A percentile compares a stretch with the other conserved stretches of the same genome.
These are phyloP conservation scores for Nigrograna mackinnonii DNA, from an alignment of 2,329 filamentous ascomycete species.

Conservation along the genomic window DNA sequence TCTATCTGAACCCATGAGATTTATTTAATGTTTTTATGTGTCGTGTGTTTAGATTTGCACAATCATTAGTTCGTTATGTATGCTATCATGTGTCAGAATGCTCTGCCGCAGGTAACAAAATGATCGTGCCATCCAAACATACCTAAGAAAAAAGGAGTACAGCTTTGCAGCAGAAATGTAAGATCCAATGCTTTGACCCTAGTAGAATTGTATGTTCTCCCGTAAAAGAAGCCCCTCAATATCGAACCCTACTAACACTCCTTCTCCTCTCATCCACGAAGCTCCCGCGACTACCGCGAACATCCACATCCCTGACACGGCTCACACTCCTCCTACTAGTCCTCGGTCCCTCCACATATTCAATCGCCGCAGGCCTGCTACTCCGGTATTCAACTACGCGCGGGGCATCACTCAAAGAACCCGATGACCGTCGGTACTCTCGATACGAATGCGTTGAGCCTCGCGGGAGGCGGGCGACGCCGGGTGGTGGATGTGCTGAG, in stretches of 20 bases:
- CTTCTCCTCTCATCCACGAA: slow-evolving; percentile 29
- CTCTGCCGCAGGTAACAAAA: too few relatives aligned
- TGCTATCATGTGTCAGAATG: not conserved
- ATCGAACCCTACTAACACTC: slow-evolving; percentile 34
- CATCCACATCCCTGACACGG: slow-evolving; percentile 11
- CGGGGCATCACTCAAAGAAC: slow-evolving; percentile 20
- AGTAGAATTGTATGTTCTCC: too few relatives aligned
- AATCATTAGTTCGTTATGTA: too few relatives aligned
- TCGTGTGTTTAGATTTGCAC: too few relatives aligned
- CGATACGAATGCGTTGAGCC: slow-evolving; percentile 26
- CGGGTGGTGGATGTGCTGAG: slow-evolving; percentile 35
- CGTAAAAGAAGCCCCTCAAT: too few relatives aligned
- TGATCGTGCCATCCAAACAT: too few relatives aligned
- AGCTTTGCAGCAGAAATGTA: too few relatives aligned
- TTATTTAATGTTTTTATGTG: too few relatives aligned
- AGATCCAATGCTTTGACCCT: too few relatives aligned
- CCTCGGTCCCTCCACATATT: slow-evolving; percentile 29
- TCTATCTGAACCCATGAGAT: too few relatives aligned
- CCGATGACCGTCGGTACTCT: slow-evolving; percentile 15
- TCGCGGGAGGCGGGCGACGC: slow-evolving; percentile 35
- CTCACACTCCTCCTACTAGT: slow-evolving; percentile 24
- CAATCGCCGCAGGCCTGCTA: slow-evolving; percentile 18
- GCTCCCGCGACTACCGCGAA: slow-evolving; percentile 24
- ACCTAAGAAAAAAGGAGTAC: too few relatives aligned
- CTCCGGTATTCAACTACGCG: slow-evolving; percentile 20